Evolutionary conservation across 1,139 yeast species (phyloP), one percentile per base, ranked within the genome.

Genomic region (Magnusiomyces paraingens): DNA sequence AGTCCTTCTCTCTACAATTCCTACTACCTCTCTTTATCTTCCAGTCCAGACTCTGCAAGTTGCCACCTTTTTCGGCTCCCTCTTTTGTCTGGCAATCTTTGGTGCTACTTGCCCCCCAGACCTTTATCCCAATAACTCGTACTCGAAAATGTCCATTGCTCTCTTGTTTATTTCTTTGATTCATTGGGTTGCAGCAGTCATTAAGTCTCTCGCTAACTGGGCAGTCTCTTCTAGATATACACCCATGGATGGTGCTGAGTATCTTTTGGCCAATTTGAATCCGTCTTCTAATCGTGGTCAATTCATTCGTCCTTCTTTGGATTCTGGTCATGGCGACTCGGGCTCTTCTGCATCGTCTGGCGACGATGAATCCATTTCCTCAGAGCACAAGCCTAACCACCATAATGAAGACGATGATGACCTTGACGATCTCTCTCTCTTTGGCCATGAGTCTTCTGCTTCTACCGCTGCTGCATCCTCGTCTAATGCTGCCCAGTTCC

Each of bases 71-170:
- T 52, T 80, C 6, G 64, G 78, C 0, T 80, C 94, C 0, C 69
- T 87, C 53, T 59, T 82, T n/a, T 71, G 78, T 40, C 80, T 84
- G 60, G 77, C 80, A 47, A 68, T 84, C 11, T 91, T 85, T 64
- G 78, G 81, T 47, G 68, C 74, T 10, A 73, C 85, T 18, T 83
- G 84, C 15, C 84, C 87, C 0, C 68, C 66, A n/a, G 77, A 78
- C 57, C 73, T 89, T 63, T 93, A 88, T 64, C 96, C 96, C 0
- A 75, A 78, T 45, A 87, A 87, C 66, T 83, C 85, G 1, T 91
- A 91, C 68, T 73, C 80, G 29, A 78, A 76, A 61, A 81, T 86
- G 82, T 76, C 86, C 40, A 73, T 79, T 66, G 79, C 85, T 15
- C 70, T 88, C 58, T 69, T 83, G 11, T 68, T 84, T 51, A 66